Evolutionary conservation across 768 basidiomycete genomes (phyloP), one percentile per base, ranked within the genome.

Genomic region (Lactarius sanguifluus): DNA sequence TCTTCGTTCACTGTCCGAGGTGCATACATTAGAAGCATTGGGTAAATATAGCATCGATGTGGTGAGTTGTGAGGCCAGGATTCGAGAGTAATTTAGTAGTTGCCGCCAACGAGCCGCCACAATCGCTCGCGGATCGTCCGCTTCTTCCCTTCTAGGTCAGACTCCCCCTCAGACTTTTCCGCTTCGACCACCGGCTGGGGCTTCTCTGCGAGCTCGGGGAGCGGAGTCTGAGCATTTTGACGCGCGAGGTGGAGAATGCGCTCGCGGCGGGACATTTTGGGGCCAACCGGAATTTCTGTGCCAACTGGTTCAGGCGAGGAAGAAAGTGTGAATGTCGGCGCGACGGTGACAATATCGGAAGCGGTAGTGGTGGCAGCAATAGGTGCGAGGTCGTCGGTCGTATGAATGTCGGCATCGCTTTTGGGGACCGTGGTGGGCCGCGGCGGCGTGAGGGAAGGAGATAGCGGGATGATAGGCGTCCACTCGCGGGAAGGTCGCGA

Each of bases 51-150:
- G 47, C n/a, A 32, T 32, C 12, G 25, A 36, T 45, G 12, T 16
- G 9, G n/a, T 12, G 32, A 34, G n/a, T 10, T 4, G 25, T 52
- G 36, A 36, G 36, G 16, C 13, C 20, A 50, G 18, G 43, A 5
- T 61, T 36, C 6, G 28, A 25, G 7, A 56, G 20, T 9, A n/a
- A 18, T 30, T 12, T 43, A 68, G 28, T 38, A 66, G 55, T 62
- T 61, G 23, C 68, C 40, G 52, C 65, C 68, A 18, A 69, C 68
- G 25, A 69, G 65, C 23, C 58, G 60, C 68, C 65, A 66, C 30
- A 69, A 50, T 66, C 68, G 65, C 61, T 69, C 64, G 60, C 60
- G 61, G 16, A 69, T 69, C 41, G 65, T 67, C 56, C 57, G 68
- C 32, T 61, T 54, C 57, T 69, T 69, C 47, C 36, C 61, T 20